These are phyloP conservation scores for Stagonosporopsis tanaceti DNA, from an alignment of 2,329 filamentous ascomycete genomes.

Conservation along the genomic window DNA sequence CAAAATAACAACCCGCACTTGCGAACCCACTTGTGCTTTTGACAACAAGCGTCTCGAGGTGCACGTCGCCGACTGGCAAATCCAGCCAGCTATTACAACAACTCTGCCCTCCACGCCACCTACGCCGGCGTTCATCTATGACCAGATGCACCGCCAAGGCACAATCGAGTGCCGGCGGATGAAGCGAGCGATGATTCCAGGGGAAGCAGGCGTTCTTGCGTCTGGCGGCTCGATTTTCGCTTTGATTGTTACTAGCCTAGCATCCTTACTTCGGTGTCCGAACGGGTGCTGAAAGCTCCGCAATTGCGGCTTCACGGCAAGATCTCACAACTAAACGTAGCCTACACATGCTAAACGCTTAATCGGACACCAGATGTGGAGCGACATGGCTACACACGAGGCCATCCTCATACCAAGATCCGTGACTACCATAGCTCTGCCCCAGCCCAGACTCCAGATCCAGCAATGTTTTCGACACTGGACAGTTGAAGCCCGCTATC, in stretches of 20 bases:
- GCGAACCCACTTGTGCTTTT: neutral
- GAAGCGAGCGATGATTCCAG: neutral
- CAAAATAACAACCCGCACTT: neutral
- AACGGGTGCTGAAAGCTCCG: neutral
- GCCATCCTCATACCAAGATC: neutral
- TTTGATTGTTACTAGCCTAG: neutral
- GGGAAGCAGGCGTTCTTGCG: neutral
- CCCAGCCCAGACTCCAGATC: neutral
- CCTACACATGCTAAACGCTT: neutral
- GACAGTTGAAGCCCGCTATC: neutral
- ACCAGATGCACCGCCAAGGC: neutral
- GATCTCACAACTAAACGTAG: neutral
- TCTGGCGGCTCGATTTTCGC: neutral
- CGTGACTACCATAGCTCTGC: neutral
- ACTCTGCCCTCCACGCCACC: neutral
- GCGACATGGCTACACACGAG: neutral
- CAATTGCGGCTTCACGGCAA: constrained; percentile 1
- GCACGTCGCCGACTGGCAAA: neutral
- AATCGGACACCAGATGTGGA: neutral
- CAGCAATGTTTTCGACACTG: neutral
- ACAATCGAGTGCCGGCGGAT: neutral
- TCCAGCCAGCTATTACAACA: neutral
- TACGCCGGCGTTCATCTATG: neutral
- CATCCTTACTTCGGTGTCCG: neutral
- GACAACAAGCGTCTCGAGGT: too few relatives aligned